A percentile compares a stretch with the other conserved stretches of the same genome.
These are phyloP conservation scores for Colletotrichum liaoningense DNA, from an alignment of 2,329 filamentous ascomycete species.

Conservation along the genomic window DNA sequence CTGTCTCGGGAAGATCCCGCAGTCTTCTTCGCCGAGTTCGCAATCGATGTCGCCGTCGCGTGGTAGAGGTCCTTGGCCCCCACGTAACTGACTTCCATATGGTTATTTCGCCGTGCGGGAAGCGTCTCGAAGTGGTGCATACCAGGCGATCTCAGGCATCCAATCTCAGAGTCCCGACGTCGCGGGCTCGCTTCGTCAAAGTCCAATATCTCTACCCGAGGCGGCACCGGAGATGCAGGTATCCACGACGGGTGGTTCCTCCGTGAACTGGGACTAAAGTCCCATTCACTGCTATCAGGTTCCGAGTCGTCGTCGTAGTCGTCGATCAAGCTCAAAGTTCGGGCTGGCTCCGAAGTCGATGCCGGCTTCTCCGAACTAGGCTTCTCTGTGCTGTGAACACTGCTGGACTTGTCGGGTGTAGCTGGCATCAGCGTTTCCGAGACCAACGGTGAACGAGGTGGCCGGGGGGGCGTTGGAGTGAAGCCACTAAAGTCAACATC, in stretches of 20 bases:
- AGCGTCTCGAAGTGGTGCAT: constrained; percentile 38
- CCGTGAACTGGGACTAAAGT: constrained; percentile 26
- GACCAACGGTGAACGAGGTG: not conserved
- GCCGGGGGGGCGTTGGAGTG: not conserved
- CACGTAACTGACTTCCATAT: constrained; percentile 34
- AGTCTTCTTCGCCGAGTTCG: constrained; percentile 25
- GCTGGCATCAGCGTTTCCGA: not conserved
- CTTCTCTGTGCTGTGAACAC: constrained; percentile 4
- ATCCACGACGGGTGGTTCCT: constrained; percentile 29
- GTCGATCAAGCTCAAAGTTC: constrained; percentile 30
- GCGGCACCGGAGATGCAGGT: constrained; percentile 32
- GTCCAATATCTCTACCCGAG: constrained; percentile 21
- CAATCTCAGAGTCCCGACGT: constrained; percentile 33
- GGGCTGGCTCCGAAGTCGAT: constrained; percentile 27
- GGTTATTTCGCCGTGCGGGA: constrained; percentile 33
- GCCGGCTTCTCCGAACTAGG: not conserved
- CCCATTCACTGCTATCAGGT: constrained; percentile 25
- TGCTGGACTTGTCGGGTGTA: constrained; percentile 10
- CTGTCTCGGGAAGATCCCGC: not conserved
- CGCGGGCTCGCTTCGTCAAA: constrained; percentile 29
- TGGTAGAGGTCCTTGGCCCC: constrained; percentile 41
- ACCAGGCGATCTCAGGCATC: constrained; percentile 26
- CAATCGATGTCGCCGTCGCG: constrained; percentile 38
- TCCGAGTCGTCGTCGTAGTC: constrained; percentile 30
- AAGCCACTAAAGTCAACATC: constrained; percentile 43